phyloP scores from a whole-genome alignment of 139 green algal species.

The Spirogloea muscicola region DNA sequence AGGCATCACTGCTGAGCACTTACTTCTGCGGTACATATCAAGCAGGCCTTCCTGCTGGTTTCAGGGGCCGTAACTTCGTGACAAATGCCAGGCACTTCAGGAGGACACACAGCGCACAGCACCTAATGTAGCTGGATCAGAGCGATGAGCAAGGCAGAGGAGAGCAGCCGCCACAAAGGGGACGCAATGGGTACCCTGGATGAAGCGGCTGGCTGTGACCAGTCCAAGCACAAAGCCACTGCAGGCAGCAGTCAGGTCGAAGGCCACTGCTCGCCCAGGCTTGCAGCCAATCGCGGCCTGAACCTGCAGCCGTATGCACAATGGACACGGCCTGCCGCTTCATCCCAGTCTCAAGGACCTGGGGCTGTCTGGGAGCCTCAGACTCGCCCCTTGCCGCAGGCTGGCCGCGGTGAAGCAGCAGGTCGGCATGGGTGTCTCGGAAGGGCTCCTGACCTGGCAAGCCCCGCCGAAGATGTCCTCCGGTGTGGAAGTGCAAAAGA shows the following conservation, averaged over 20 bases:
- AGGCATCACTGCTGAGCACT: too few species aligned
- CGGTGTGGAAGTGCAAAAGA: slow-evolving; percentile 88
- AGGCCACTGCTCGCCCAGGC: slow-evolving; percentile 76
- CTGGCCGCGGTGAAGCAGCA: too few species aligned
- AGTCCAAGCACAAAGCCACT: slow-evolving; percentile 92
- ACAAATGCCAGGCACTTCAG: not conserved
- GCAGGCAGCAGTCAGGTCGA: slow-evolving; percentile 97
- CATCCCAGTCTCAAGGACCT: too few species aligned
- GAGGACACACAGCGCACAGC: too few species aligned
- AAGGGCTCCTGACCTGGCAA: slow-evolving; percentile 48
- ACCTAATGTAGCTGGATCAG: too few species aligned
- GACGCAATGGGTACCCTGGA: slow-evolving; percentile 12
- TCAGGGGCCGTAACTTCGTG: not conserved
- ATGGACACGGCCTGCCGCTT: too few species aligned
- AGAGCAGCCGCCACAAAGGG: not conserved
- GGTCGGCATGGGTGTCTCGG: not conserved
- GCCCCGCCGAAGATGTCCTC: slow-evolving; percentile 94
- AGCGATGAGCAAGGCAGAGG: not conserved
- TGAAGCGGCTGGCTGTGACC: slow-evolving; percentile 59
- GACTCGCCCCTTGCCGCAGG: too few species aligned
- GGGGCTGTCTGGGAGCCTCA: too few species aligned
- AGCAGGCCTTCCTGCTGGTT: not conserved
- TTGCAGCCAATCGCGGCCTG: slow-evolving; percentile 80
- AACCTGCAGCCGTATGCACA: too few species aligned
- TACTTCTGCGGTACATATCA: too few species aligned